phyloP scores from a whole-genome alignment of 75 land plant genomes.

The Chamaecyparis obtusa region DNA sequence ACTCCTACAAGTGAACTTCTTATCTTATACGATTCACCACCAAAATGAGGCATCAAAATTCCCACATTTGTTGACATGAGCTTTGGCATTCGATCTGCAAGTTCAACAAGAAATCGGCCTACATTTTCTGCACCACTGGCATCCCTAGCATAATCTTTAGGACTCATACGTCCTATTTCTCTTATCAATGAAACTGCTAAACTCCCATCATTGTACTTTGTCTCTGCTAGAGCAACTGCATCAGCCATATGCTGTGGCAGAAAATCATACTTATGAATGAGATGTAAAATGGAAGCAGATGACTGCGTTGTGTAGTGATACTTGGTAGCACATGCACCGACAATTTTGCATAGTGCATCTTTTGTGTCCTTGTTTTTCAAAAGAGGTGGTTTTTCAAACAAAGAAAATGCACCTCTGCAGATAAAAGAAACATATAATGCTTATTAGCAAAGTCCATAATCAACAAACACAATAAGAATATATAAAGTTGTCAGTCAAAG shows the following conservation, averaged over 20 bases:
- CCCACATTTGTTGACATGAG: constrained; percentile 83
- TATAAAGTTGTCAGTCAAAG: not conserved
- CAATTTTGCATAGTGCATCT: constrained; percentile 69
- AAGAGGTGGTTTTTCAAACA: constrained; percentile 70
- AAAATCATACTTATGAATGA: constrained; percentile 85
- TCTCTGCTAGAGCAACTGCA: constrained; percentile 62
- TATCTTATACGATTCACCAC: constrained; percentile 95
- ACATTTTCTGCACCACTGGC: constrained; percentile 88
- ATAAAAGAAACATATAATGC: not conserved
- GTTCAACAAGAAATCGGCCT: constrained; percentile 84
- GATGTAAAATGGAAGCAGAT: constrained; percentile 76
- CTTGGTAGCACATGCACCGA: constrained; percentile 80
- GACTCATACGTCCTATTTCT: constrained; percentile 84
- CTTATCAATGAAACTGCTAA: constrained; percentile 70
- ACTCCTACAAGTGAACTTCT: constrained; percentile 88
- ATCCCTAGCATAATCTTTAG: constrained; percentile 81
- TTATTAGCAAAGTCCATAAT: not conserved
- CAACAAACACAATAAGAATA: not conserved
- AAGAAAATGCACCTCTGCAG: constrained; percentile 60
- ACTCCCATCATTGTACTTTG: constrained; percentile 73
- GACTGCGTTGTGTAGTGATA: constrained; percentile 66
- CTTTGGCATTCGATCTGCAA: constrained; percentile 84
- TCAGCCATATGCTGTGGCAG: constrained; percentile 72
- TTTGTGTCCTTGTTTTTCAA: constrained; percentile 68
- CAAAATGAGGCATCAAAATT: constrained; percentile 86